Evolutionary conservation across 1,284 basidiomycete genomes (phyloP).

Genomic region (Melampsora allii-populina): DNA sequence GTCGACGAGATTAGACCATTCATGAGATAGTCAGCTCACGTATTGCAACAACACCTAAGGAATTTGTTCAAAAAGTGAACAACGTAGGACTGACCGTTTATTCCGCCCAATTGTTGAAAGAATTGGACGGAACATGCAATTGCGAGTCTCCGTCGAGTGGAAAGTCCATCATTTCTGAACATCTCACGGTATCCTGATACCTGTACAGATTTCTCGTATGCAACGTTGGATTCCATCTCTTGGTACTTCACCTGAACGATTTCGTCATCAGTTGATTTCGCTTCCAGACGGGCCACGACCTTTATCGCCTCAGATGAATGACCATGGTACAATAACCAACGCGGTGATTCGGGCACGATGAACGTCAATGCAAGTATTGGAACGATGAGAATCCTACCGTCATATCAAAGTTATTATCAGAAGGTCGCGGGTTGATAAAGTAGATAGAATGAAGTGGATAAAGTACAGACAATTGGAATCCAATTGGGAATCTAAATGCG

Average conservation of each 20-base stretch:
- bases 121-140: conserved; percentile 54
- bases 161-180: conserved; percentile 49
- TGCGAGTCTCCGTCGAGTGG: conserved; percentile 50
- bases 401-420: not conserved
- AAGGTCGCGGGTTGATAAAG: not conserved
- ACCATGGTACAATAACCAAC: conserved; percentile 51
- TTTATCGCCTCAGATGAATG: conserved; percentile 47
- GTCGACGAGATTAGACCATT: not conserved
- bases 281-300: conserved; percentile 48
- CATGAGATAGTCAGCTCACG: not conserved
- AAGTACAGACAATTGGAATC: conserved; percentile 45
- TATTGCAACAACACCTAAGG: not conserved
- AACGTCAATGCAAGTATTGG: conserved; percentile 46
- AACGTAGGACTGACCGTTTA: conserved; percentile 47
- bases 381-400: conserved; percentile 46
- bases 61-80: not conserved
- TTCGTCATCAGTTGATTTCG: conserved; percentile 45
- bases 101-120: conserved; percentile 52
- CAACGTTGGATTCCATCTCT: conserved; percentile 49
- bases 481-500: conserved; percentile 45
- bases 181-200: conserved; percentile 50
- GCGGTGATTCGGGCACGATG: conserved; percentile 51
- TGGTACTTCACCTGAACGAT: conserved; percentile 46
- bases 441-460: not conserved
- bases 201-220: conserved; percentile 48